These are phyloP conservation scores for Ceratocystiopsis sp. DNA, from an alignment of 2,329 filamentous ascomycete genomes.

Conservation along the genomic window DNA sequence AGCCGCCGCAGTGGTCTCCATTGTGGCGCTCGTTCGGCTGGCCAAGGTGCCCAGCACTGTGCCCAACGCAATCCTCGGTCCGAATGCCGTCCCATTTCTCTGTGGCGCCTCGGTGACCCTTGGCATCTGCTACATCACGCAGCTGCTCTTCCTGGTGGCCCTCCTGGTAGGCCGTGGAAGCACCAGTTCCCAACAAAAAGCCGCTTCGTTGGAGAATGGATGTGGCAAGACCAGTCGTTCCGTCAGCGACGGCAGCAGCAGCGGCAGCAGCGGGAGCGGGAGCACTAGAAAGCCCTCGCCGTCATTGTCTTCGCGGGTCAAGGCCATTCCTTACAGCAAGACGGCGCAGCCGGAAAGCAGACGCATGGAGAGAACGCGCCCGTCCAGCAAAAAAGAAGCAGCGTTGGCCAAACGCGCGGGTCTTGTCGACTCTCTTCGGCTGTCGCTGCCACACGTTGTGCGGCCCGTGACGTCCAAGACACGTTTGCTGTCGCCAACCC, in stretches of 20 bases:
- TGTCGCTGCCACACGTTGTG: slow-evolving; percentile 29
- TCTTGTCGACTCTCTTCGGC: slow-evolving; percentile 26
- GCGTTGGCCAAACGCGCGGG: no score
- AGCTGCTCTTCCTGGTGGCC: slow-evolving; percentile 30
- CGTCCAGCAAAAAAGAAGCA: no score
- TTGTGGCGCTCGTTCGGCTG: slow-evolving; percentile 25
- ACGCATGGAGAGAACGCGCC: slow-evolving; percentile 13
- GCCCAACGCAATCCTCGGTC: slow-evolving; percentile 17
- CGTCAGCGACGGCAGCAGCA: slow-evolving; percentile 11
- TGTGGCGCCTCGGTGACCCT: slow-evolving; percentile 27
- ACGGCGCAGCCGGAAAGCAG: slow-evolving; percentile 27
- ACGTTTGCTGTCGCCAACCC: slow-evolving; percentile 26
- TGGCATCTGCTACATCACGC: slow-evolving; percentile 26
- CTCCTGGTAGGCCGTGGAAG: slow-evolving; percentile 20
- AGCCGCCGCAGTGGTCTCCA: slow-evolving; percentile 27
- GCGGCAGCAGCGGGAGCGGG: slow-evolving; percentile 11
- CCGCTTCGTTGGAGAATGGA: not conserved
- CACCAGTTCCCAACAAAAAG: slow-evolving; percentile 6
- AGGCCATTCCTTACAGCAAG: slow-evolving; percentile 34
- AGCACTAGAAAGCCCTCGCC: slow-evolving; percentile 14
- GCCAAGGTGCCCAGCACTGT: slow-evolving; percentile 15
- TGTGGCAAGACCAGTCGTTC: not conserved
- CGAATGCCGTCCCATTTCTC: slow-evolving; percentile 20
- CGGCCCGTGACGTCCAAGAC: slow-evolving; percentile 41
- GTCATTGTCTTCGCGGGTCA: slow-evolving; percentile 21